phyloP scores from a whole-genome alignment of 164 flowering plant genomes.

The Pachysandra terminalis region DNA sequence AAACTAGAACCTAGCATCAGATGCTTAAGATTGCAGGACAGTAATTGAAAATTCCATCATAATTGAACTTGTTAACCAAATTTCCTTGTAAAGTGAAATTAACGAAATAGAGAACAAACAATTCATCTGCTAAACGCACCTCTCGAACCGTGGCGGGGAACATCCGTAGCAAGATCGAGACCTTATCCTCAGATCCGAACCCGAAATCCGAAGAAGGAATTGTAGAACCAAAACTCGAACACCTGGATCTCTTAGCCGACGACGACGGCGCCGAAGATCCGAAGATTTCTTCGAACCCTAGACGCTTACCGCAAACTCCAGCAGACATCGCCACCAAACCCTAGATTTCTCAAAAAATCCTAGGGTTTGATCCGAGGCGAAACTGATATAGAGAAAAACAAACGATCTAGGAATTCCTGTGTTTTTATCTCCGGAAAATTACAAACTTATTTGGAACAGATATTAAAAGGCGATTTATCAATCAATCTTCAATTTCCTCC shows the following conservation, averaged over 20 bases:
- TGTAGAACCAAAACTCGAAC: slow-evolving; percentile 18
- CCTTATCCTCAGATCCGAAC: slow-evolving; percentile 21
- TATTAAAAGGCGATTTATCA: no score
- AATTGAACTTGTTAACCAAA: not conserved
- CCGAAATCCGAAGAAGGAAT: slow-evolving; percentile 20
- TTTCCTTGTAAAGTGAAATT: not conserved
- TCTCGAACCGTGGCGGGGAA: slow-evolving; percentile 22
- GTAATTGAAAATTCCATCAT: not conserved
- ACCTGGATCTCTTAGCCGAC: slow-evolving; percentile 21
- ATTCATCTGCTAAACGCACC: slow-evolving; percentile 4
- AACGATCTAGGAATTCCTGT: not conserved
- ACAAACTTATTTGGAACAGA: not conserved
- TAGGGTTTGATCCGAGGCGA: slow-evolving; percentile 5
- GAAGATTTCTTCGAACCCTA: slow-evolving; percentile 25
- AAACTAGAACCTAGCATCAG: no score
- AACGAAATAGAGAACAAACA: not conserved
- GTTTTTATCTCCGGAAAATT: no score
- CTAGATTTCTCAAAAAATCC: not conserved
- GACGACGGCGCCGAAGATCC: slow-evolving; percentile 19
- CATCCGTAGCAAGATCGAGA: slow-evolving; percentile 20
- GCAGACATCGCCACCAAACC: slow-evolving; percentile 24
- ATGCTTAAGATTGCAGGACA: no score
- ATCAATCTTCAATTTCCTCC: not conserved
- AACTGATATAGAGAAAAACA: no score
- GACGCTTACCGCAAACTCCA: slow-evolving; percentile 25